Base-by-base conservation (phyloP, 352 stramenopile species). In the Pilasporangium apinafurcum region DNA sequence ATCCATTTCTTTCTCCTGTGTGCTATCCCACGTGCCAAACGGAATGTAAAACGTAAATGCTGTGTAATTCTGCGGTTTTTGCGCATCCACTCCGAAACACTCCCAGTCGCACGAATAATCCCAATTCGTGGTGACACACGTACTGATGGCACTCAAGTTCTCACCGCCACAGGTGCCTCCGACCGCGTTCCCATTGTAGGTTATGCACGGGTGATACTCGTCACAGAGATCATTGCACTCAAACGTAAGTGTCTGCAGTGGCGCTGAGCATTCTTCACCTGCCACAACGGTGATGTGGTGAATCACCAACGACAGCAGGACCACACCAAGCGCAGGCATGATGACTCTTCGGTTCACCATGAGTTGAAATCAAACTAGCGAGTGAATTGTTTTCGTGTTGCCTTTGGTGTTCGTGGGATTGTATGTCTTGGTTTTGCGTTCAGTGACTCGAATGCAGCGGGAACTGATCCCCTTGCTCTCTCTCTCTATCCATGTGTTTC, bases 1-100 rank as follows among this genome's bases (percentile, higher is more conserved):
- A 1, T 44, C 60, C 45, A 59, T 66, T 20, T 56, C 69, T 13
- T 48, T 45, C 21, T 83, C 66, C 44, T 55, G 72, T 21, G 64
- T 64, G 45, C 61, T 76, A 44, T 65, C 39, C 10, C 48, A 62
- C 8, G 12, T 34, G 16, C 65, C 70, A 17, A 80, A 82, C 8
- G 73, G 70, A 29, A 86, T 65, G 27, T 74, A 62, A 26, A 86
- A 83, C 10, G 61, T 58, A 38, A 82, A 82, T 20, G 50, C 48
- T 7, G 59, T 59, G 42, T 65, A 83, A 22, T 59, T 53, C 2
- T 52, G 12, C 3, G 42, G 30, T 32, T 72, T 48, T 24, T 12
- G 16, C 20, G 27, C 28, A 25, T 39, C 30, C 12, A 45, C 18
- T 5, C 56, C 40, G 43, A 82, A 75, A 32, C 75, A 87, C 39